phyloP scores from a whole-genome alignment of 2,329 filamentous ascomycete genomes.

The Colletotrichum chrysophilum region DNA sequence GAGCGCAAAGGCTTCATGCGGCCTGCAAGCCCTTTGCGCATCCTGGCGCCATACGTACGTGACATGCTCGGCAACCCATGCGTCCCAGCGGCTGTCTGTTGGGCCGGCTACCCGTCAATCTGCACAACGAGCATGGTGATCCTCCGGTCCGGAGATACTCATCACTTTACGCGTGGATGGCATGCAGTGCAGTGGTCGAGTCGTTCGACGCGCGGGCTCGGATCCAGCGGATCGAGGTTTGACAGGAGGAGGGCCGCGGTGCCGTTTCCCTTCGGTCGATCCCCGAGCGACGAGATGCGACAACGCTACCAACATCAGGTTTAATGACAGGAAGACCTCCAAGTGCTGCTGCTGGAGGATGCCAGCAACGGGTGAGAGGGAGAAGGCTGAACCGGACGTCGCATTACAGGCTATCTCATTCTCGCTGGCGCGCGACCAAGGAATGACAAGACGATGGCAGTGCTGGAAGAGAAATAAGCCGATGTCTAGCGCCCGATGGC shows the following conservation, averaged over 20 bases:
- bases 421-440: neutral
- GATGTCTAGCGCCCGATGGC: neutral
- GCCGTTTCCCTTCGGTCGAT: neutral
- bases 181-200: neutral
- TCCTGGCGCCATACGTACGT: neutral
- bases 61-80: neutral
- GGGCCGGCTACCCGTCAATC: neutral
- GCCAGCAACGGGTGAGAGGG: neutral
- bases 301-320: neutral
- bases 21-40: neutral
- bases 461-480: conserved; percentile 17
- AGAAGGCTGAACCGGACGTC: neutral
- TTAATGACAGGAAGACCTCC: neutral
- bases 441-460: conserved; percentile 4
- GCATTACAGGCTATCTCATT: neutral
- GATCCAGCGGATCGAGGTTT: conserved; percentile 1
- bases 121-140: neutral
- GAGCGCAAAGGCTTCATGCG: neutral
- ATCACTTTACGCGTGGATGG: neutral
- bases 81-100: neutral
- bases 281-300: neutral
- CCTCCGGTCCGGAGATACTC: neutral
- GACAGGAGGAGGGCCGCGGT: neutral
- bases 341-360: neutral
- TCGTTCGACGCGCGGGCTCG: neutral